These are phyloP conservation scores for Dioscorea dumetorum DNA, from an alignment of 106 monocot species.

Conservation along the genomic window DNA sequence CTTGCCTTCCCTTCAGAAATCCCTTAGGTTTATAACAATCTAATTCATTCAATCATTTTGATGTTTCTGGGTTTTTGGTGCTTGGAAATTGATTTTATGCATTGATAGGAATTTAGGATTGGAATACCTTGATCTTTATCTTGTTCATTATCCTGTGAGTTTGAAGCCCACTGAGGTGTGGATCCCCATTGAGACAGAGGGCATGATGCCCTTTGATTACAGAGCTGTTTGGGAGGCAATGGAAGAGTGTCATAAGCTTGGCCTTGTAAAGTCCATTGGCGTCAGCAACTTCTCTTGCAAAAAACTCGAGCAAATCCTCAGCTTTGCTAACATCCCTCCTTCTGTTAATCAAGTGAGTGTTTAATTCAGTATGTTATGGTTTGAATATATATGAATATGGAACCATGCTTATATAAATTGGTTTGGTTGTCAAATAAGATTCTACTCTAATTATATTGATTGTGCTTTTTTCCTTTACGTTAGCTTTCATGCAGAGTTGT, in stretches of 20 bases:
- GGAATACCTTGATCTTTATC: conserved; percentile 52
- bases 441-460: too few species aligned
- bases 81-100: too few species aligned
- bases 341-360: conserved; percentile 28
- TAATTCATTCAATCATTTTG: not conserved
- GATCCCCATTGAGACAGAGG: not conserved
- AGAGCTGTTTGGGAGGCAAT: conserved; percentile 14
- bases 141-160: conserved; percentile 55
- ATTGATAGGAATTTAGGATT: conserved; percentile 28
- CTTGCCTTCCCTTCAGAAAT: conserved; percentile 2
- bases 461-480: too few species aligned
- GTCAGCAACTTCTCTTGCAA: conserved; percentile 35
- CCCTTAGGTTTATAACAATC: not conserved
- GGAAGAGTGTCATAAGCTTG: conserved; percentile 23
- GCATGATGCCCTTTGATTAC: conserved; percentile 14
- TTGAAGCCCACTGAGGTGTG: not conserved
- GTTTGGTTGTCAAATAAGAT: too few species aligned
- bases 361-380: not conserved
- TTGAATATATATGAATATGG: too few species aligned
- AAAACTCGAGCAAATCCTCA: conserved; percentile 13
- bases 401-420: too few species aligned
- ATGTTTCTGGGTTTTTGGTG: too few species aligned
- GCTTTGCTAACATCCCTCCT: conserved; percentile 8
- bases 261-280: conserved; percentile 23
- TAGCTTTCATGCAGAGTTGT: too few species aligned